These are phyloP conservation scores for Grigorovia transvaalensis DNA, from an alignment of 805 yeast genomes.

Conservation along the genomic window DNA sequence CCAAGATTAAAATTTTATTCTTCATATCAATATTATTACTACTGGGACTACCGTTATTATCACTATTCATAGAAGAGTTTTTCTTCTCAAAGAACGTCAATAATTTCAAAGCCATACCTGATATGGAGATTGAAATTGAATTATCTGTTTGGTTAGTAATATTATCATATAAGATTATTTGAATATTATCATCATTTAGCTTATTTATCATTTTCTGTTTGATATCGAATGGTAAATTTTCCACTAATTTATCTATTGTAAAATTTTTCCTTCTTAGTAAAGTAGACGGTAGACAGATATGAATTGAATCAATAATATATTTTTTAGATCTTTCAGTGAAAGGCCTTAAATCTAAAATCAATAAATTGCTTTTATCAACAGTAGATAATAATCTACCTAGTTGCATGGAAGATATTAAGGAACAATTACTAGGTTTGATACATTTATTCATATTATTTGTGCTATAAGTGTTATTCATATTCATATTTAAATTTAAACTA, in stretches of 20 bases:
- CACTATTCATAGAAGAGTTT: constrained; percentile 3
- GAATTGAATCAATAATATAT: constrained; percentile 53
- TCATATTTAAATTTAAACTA: background rate
- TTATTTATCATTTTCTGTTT: constrained; percentile 6
- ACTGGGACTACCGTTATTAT: background rate
- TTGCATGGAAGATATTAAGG: constrained; percentile 14
- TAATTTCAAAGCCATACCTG: constrained; percentile 21
- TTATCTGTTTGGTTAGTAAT: constrained; percentile 13
- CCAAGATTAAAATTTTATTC: constrained; percentile 9
- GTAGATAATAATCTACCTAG: constrained; percentile 8
- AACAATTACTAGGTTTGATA: constrained; percentile 15
- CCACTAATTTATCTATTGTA: constrained; percentile 50
- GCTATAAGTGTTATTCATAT: background rate
- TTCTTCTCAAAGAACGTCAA: background rate
- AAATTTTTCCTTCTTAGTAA: constrained; percentile 66
- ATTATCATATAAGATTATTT: constrained; percentile 21
- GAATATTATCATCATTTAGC: constrained; percentile 8
- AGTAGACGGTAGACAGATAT: constrained; percentile 85
- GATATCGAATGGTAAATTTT: constrained; percentile 48
- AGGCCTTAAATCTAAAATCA: constrained; percentile 57
- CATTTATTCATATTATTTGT: constrained; percentile 2
- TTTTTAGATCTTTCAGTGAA: constrained; percentile 57
- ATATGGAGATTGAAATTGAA: constrained; percentile 19
- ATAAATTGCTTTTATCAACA: constrained; percentile 3
- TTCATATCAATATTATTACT: constrained; percentile 1